Conservation (phyloP, 495 filamentous ascomycete species). For the Penicillium ochrochloron region DNA sequence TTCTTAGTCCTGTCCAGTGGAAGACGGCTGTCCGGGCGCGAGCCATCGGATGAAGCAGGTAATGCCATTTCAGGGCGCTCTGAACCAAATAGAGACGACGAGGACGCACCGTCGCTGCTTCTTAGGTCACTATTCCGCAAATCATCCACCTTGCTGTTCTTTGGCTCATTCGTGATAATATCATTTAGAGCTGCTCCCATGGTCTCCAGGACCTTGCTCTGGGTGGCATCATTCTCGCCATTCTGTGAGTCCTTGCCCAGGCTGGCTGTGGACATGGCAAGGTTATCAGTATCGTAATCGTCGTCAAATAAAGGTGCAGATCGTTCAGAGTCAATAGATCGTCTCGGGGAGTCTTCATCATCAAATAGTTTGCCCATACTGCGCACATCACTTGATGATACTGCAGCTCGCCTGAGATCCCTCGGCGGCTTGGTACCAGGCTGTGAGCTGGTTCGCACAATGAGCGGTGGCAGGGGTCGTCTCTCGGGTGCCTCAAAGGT, state of each 20-base stretch:
- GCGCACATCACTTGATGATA: conserved; percentile 61
- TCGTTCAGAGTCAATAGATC: conserved; percentile 61
- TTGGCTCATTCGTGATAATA: conserved; percentile 82
- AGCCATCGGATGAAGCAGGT: conserved; percentile 61
- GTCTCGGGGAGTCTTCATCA: conserved; percentile 52
- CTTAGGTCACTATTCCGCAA: conserved; percentile 59
- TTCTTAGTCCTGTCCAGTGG: conserved; percentile 66
- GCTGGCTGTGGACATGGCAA: conserved; percentile 64
- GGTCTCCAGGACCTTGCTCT: conserved; percentile 75
- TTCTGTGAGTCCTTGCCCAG: conserved; percentile 56
- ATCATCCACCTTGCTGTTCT: conserved; percentile 67
- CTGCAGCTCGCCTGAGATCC: conserved; percentile 61
- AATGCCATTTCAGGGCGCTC: conserved; percentile 54
- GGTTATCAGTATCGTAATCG: conserved; percentile 66
- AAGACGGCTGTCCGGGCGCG: conserved; percentile 42
- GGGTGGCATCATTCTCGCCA: conserved; percentile 47
- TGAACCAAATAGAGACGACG: conserved; percentile 42
- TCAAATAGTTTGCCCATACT: conserved; percentile 47
- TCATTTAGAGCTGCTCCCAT: conserved; percentile 95
- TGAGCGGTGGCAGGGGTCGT: conserved; percentile 48
- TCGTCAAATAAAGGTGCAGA: conserved; percentile 67
- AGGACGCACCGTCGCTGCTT: conserved; percentile 55
- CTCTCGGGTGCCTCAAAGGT: conserved; percentile 39
- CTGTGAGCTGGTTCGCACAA: conserved; percentile 48
- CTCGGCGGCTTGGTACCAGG: conserved; percentile 38